phyloP scores from a whole-genome alignment of 257 asterid genomes.

The Parsonsia alboflavescens region DNA sequence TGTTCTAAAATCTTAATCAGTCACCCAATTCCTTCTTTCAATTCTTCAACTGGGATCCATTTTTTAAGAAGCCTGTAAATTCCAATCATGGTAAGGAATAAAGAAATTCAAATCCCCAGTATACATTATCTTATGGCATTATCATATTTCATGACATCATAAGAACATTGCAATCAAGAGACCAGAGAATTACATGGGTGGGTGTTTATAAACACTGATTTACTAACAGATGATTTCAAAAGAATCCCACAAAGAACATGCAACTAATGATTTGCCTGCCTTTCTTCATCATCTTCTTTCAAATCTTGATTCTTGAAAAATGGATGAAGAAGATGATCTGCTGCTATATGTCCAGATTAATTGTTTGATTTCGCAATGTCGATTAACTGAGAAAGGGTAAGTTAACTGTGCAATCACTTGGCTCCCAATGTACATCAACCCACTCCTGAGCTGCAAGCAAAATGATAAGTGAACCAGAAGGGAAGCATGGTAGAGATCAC shows the following conservation, averaged over 20 bases:
- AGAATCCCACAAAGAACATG: neutral
- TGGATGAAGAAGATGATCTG: neutral
- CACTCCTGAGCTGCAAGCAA: conserved; percentile 13
- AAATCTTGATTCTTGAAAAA: neutral
- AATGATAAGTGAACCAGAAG: neutral
- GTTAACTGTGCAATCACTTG: neutral
- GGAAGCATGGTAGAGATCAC: no score
- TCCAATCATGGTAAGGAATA: neutral
- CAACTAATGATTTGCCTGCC: neutral
- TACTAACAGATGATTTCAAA: neutral
- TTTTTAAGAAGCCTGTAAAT: neutral
- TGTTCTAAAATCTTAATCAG: no score
- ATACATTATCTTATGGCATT: neutral
- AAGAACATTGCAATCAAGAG: neutral
- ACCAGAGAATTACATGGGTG: neutral
- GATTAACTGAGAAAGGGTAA: no score
- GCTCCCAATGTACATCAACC: neutral
- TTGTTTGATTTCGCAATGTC: neutral
- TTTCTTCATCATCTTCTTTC: neutral
- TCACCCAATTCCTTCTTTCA: no score
- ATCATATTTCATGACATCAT: neutral
- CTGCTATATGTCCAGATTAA: neutral
- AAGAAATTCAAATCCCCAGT: neutral
- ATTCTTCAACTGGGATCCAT: neutral
- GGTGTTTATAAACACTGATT: no score